Evolutionary conservation across 2,329 filamentous ascomycete species (phyloP).

Genomic region (Alternaria ethzedia): DNA sequence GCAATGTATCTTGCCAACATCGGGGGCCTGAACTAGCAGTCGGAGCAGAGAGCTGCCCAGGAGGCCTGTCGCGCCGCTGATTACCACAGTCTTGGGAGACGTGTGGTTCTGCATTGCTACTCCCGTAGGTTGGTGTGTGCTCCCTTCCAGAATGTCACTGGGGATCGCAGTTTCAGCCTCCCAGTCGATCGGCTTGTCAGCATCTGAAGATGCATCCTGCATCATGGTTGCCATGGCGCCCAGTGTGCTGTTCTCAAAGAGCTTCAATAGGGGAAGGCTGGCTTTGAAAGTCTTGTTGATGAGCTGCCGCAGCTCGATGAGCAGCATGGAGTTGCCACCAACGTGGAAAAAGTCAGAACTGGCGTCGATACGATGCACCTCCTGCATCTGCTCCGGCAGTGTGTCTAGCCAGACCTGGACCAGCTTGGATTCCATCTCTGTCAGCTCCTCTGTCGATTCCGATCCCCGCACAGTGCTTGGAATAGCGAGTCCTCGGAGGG

Average conservation of each 20-base stretch:
- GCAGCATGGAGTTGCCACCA: slow-evolving; percentile 53
- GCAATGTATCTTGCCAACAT: background rate
- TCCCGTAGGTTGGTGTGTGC: background rate
- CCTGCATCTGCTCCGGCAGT: background rate
- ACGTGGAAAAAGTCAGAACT: slow-evolving; percentile 51
- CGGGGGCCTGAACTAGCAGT: background rate
- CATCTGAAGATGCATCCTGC: background rate
- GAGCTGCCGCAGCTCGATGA: slow-evolving; percentile 48
- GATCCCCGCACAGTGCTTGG: background rate
- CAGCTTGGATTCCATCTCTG: background rate
- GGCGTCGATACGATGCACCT: background rate
- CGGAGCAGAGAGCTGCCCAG: background rate
- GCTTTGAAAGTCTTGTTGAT: slow-evolving; percentile 46
- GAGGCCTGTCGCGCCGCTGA: background rate
- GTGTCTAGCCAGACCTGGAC: slow-evolving; percentile 15
- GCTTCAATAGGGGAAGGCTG: slow-evolving; percentile 41
- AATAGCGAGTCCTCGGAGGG: slow-evolving; percentile 8
- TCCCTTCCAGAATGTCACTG: background rate
- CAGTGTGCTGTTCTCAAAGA: slow-evolving; percentile 51
- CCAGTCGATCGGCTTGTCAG: slow-evolving; percentile 47
- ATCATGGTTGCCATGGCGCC: slow-evolving; percentile 47
- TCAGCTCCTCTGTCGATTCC: background rate
- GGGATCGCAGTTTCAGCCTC: slow-evolving; percentile 40
- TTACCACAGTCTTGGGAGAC: background rate
- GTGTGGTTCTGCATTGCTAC: background rate